These are phyloP conservation scores for Plasmodium reichenowi DNA, from an alignment of 169 alveolate genomes.

Conservation along the genomic window DNA sequence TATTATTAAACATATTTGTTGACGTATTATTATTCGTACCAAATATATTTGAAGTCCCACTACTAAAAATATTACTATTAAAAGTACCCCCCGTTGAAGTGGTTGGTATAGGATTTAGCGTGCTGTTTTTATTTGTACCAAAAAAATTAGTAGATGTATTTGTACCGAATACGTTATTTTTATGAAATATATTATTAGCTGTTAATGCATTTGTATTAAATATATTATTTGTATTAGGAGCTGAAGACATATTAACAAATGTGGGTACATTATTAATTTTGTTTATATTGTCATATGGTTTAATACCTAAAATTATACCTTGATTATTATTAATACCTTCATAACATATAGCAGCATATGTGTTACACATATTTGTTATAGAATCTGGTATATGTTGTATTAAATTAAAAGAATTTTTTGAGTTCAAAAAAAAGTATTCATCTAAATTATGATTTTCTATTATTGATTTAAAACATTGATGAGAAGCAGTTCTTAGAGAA, in stretches of 20 bases:
- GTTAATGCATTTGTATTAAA: background rate
- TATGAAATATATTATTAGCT: conserved; percentile 4
- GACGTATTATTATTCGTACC: background rate
- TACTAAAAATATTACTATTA: no score
- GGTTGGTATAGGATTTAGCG: background rate
- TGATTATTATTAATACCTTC: conserved; percentile 15
- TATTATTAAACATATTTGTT: no score
- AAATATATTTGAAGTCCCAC: background rate
- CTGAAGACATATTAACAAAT: background rate
- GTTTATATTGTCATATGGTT: conserved; percentile 14
- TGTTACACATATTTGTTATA: conserved; percentile 42
- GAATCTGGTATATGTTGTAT: conserved; percentile 65
- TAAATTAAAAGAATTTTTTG: conserved; percentile 39
- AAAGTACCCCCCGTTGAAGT: background rate
- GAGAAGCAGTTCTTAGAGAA: conserved; percentile 67
- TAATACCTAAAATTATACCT: conserved; percentile 2
- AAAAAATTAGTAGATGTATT: background rate
- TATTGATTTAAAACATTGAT: conserved; percentile 20
- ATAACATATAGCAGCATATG: background rate
- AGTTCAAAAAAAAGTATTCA: background rate
- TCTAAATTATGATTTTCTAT: conserved; percentile 10
- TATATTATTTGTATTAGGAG: background rate
- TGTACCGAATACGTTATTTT: conserved; percentile 13
- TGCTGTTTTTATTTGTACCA: background rate
- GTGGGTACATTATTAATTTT: background rate